These are phyloP conservation scores for Neoscytalidium dimidiatum DNA, from an alignment of 2,329 filamentous ascomycete genomes.

Conservation along the genomic window DNA sequence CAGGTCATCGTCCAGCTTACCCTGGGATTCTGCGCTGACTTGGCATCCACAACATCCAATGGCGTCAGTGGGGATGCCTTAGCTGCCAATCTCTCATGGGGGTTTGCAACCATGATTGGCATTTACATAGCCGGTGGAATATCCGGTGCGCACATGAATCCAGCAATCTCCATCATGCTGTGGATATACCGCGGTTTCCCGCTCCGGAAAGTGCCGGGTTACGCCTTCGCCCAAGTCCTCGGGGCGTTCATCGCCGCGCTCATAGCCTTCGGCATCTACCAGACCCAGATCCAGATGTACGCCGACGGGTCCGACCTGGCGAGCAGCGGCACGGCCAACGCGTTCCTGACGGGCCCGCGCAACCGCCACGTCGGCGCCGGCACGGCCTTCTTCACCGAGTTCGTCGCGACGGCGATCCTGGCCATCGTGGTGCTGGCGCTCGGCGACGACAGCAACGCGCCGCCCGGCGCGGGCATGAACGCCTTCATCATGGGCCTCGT, in stretches of 20 bases:
- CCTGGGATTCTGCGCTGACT: slow-evolving; percentile 54
- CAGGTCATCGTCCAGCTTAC: slow-evolving; percentile 19
- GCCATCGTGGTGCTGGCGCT: slow-evolving; percentile 37
- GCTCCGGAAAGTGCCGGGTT: slow-evolving; percentile 27
- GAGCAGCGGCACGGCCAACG: slow-evolving; percentile 26
- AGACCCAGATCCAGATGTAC: slow-evolving; percentile 34
- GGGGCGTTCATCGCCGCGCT: slow-evolving; percentile 37
- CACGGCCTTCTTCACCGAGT: slow-evolving; percentile 42
- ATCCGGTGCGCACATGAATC: slow-evolving; percentile 53
- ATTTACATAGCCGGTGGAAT: slow-evolving; percentile 50
- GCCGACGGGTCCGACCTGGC: slow-evolving; percentile 22
- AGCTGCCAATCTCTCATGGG: slow-evolving; percentile 48
- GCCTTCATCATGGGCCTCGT: slow-evolving; percentile 33
- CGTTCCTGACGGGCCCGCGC: slow-evolving; percentile 33
- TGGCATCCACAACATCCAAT: slow-evolving; percentile 50
- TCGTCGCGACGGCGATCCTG: slow-evolving; percentile 33
- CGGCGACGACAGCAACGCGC: slow-evolving; percentile 47
- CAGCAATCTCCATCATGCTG: slow-evolving; percentile 45
- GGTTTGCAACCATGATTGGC: slow-evolving; percentile 55
- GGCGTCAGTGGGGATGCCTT: slow-evolving; percentile 38
- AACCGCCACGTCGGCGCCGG: slow-evolving; percentile 25
- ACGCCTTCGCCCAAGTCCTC: slow-evolving; percentile 38
- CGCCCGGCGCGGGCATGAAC: slow-evolving; percentile 46
- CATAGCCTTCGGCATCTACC: slow-evolving; percentile 39
- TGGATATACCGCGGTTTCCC: slow-evolving; percentile 40